These are phyloP conservation scores for Kwoniella newhampshirensis DNA, from an alignment of 768 basidiomycete genomes.

Conservation along the genomic window DNA sequence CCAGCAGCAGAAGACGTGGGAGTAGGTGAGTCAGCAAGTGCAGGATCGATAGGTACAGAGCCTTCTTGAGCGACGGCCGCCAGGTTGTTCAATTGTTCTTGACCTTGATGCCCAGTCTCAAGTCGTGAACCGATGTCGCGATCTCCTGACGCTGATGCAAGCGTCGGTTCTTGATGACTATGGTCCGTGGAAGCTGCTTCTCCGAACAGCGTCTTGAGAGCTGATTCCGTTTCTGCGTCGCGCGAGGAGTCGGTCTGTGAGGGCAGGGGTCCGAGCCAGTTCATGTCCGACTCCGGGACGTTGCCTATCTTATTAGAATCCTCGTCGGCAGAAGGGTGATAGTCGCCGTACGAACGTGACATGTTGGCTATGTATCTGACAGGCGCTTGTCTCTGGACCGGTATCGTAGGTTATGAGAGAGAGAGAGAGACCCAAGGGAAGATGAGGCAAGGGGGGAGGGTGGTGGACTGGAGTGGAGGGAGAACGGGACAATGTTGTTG, in stretches of 20 bases:
- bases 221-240: slow-evolving; percentile 7
- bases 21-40: neutral
- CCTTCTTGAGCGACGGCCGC: no score
- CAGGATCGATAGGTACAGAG: neutral
- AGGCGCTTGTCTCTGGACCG: no score
- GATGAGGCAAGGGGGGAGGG: neutral
- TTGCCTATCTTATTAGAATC: no score
- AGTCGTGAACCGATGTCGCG: no score
- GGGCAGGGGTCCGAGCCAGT: neutral
- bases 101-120: no score
- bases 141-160: neutral
- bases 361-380: no score
- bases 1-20: neutral
- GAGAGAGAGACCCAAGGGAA: no score
- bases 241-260: neutral
- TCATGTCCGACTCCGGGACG: no score
- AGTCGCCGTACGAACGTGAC: no score
- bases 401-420: no score
- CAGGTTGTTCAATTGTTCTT: no score
- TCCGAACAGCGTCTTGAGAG: slow-evolving; percentile 8
- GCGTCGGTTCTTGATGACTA: neutral
- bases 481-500: neutral
- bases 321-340: no score
- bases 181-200: slow-evolving; percentile 2
- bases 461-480: neutral